Evolutionary conservation across 257 asterid species (phyloP), one percentile per base, ranked within the genome.

Genomic region (Rhazya stricta): DNA sequence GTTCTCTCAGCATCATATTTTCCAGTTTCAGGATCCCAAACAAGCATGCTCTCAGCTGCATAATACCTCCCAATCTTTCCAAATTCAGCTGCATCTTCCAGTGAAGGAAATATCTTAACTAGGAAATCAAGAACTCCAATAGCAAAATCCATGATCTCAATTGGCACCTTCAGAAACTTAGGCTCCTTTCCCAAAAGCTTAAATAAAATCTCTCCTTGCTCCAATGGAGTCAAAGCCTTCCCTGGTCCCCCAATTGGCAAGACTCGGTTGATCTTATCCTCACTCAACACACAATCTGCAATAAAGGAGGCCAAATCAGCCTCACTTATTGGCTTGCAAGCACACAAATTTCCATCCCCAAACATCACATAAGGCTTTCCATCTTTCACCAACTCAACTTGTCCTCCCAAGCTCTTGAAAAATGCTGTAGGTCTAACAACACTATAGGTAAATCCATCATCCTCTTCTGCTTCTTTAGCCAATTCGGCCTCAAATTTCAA

Each of bases 341-440:
- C 93, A 68, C 99, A 95, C 71, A 95, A 75, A 30, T 81, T 92
- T 41, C 99, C 99, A 21, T 91, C 96, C 6, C 99, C 99, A 83
- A 95, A 91, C 98, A 95, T 95, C 67, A 95, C 98, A 85, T 95
- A 92, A 72, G 97, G 99, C 87, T 92, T 95, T 48, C 97, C 98
- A 77, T 91, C 97, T 77, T 92, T 90, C 70, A 95, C 98, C 82
- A 91, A 71, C 62, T 92, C 97, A 67, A 95, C 94, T 45, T 95
- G 96, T 29, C 99, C 98, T 23, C 97, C 99, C 66, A 95, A 89
- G 80, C 99, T 95, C 90, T 92, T 95, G 91, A 95, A 95, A 82
- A 95, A 95, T 37, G 99, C 99, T 1, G 98, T 95, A 4, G 99
- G 99, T 84, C 99, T 83, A 70, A 92, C 99, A 15, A 92, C 92